A percentile compares a stretch with the other conserved stretches of the same genome.
These are phyloP conservation scores for Solanum hybrid DNA, from an alignment of 305 asterid genomes.

Conservation along the genomic window DNA sequence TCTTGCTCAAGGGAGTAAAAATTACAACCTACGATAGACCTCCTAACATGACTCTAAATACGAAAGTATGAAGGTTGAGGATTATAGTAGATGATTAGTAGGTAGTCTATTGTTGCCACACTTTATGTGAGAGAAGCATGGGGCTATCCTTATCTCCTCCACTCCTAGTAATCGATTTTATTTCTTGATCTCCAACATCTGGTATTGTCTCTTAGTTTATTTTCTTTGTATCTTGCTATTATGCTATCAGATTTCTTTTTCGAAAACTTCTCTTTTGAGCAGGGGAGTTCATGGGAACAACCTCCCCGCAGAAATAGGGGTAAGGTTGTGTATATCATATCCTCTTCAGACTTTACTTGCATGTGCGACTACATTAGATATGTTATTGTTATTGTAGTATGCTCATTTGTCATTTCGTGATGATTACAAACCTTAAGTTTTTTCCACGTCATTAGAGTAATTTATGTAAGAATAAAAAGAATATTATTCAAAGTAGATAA, in stretches of 20 bases:
- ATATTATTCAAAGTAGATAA: conserved; percentile 2
- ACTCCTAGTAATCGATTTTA: not conserved
- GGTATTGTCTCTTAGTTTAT: not conserved
- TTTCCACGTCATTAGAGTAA: not conserved
- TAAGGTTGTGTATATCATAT: not conserved
- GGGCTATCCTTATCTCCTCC: not conserved
- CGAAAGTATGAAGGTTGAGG: too few relatives aligned
- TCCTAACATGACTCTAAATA: too few relatives aligned
- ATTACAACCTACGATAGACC: not conserved
- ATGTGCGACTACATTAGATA: not conserved
- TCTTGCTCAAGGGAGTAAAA: not conserved
- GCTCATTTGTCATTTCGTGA: conserved; percentile 2
- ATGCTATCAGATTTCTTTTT: not conserved
- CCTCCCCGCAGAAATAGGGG: not conserved
- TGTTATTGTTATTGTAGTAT: not conserved
- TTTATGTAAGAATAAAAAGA: not conserved
- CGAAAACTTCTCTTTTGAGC: not conserved
- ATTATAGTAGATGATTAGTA: not conserved
- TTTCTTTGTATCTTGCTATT: not conserved
- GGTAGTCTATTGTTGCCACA: not conserved
- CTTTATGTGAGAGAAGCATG: not conserved
- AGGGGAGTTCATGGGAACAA: not conserved
- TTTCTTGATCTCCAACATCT: not conserved
- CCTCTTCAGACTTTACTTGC: not conserved
- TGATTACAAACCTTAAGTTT: not conserved